phyloP scores from a whole-genome alignment of 1,139 yeast genomes.

The Candida smagusa region DNA sequence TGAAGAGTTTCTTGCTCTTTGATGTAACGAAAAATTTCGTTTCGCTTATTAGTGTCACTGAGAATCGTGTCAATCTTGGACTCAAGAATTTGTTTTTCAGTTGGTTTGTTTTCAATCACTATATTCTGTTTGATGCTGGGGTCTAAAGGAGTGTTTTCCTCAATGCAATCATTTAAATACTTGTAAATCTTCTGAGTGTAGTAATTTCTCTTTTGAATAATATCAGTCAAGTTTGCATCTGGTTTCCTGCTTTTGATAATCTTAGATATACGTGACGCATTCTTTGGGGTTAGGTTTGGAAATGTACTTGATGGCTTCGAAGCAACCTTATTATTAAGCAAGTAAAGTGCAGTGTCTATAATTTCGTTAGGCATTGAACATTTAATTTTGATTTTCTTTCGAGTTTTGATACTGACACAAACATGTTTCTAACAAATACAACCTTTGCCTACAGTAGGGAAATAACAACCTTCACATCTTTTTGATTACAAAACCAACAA shows the following conservation, averaged over 20 bases:
- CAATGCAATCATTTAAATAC: conserved; percentile 9
- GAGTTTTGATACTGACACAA: background rate
- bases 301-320: conserved; percentile 3
- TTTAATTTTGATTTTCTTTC: background rate
- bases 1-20: conserved; percentile 17
- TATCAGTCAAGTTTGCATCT: conserved; percentile 11
- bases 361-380: conserved; percentile 9
- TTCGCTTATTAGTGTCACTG: conserved; percentile 4
- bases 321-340: conserved; percentile 8
- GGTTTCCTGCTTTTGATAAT: conserved; percentile 3
- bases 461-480: too few relatives aligned
- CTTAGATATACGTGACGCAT: conserved; percentile 3
- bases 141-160: background rate
- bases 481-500: too few relatives aligned
- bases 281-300: conserved; percentile 6
- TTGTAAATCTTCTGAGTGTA: conserved; percentile 13
- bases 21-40: conserved; percentile 9
- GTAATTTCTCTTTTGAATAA: conserved; percentile 12
- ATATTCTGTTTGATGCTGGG: background rate
- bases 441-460: too few relatives aligned
- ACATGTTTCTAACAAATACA: too few relatives aligned
- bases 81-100: too few relatives aligned
- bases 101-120: background rate
- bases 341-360: conserved; percentile 10
- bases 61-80: conserved; percentile 1